phyloP scores from a whole-genome alignment of 768 basidiomycete genomes.

The Lentinus brumalis region DNA sequence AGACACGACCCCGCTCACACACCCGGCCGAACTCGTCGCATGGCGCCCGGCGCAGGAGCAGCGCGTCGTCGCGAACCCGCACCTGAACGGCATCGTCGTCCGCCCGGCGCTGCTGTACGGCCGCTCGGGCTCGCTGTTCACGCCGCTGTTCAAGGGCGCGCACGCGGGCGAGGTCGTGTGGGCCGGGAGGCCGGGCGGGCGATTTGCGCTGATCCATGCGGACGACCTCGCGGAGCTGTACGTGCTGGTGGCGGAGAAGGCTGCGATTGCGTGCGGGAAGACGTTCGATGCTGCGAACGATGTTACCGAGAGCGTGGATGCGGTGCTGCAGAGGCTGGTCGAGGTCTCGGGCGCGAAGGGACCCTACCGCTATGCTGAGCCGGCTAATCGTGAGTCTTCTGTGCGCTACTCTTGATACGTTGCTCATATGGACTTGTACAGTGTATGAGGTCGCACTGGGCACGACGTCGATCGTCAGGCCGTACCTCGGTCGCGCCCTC shows the following conservation, averaged over 20 bases:
- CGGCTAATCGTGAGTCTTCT: conserved; percentile 37
- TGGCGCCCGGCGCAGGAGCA: conserved; percentile 41
- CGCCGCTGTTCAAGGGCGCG: conserved; percentile 34
- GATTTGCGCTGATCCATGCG: conserved; percentile 41
- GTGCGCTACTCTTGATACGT: not conserved
- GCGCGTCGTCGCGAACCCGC: conserved; percentile 28
- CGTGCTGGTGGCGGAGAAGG: conserved; percentile 42
- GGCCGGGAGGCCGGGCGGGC: conserved; percentile 38
- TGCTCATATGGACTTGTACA: conserved; percentile 10
- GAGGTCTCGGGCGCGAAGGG: conserved; percentile 40
- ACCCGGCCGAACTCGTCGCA: conserved; percentile 28
- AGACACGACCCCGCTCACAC: conserved; percentile 37
- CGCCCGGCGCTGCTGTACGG: conserved; percentile 48
- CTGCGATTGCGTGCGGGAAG: conserved; percentile 36
- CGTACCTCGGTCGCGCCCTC: conserved; percentile 42
- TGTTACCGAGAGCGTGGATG: conserved; percentile 41
- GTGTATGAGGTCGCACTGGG: conserved; percentile 39
- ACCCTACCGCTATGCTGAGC: conserved; percentile 35
- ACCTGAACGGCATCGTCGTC: conserved; percentile 47
- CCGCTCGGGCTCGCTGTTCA: conserved; percentile 39
- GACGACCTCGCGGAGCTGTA: conserved; percentile 52
- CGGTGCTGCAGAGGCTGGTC: conserved; percentile 40
- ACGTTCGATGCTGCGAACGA: conserved; percentile 46
- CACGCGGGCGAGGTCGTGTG: conserved; percentile 35
- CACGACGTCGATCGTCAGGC: conserved; percentile 36